Percentiles rank a stretch among this genome's conserved stretches.
phyloP scores from a whole-genome alignment of 1,139 yeast species.

The Spencermartinsiella ligniputridi region DNA sequence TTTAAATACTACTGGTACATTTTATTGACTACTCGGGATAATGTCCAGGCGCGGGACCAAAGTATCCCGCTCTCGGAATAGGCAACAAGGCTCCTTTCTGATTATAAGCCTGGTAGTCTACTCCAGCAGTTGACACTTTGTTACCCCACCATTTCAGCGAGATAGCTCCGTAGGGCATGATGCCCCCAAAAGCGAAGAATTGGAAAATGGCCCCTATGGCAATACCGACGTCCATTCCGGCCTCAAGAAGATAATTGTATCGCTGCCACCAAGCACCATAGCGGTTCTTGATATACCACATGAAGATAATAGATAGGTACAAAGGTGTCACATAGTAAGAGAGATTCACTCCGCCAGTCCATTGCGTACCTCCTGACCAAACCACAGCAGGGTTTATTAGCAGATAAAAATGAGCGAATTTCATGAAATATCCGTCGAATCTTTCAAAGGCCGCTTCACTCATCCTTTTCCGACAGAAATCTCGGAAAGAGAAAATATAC shows the following conservation, averaged over 20 bases:
- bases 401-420: constrained; percentile 39
- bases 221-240: constrained; percentile 56
- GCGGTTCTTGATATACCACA: constrained; percentile 47
- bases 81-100: background rate
- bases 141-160: constrained; percentile 60
- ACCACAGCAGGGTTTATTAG: constrained; percentile 45
- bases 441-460: constrained; percentile 9
- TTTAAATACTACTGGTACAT: background rate
- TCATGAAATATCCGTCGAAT: constrained; percentile 19
- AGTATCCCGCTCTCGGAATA: background rate
- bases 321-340: constrained; percentile 47
- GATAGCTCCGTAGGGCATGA: constrained; percentile 32
- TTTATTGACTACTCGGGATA: background rate
- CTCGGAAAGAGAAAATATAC: background rate
- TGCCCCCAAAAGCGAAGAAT: constrained; percentile 51
- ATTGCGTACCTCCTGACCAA: constrained; percentile 41
- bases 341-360: constrained; percentile 46
- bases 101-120: constrained; percentile 30
- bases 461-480: constrained; percentile 5
- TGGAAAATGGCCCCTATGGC: constrained; percentile 54
- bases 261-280: constrained; percentile 59
- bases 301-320: constrained; percentile 48
- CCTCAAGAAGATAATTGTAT: constrained; percentile 57
- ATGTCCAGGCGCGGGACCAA: background rate
- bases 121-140: constrained; percentile 39